Evolutionary conservation across 768 basidiomycete species (phyloP).

Genomic region (Arthromyces matolae): DNA sequence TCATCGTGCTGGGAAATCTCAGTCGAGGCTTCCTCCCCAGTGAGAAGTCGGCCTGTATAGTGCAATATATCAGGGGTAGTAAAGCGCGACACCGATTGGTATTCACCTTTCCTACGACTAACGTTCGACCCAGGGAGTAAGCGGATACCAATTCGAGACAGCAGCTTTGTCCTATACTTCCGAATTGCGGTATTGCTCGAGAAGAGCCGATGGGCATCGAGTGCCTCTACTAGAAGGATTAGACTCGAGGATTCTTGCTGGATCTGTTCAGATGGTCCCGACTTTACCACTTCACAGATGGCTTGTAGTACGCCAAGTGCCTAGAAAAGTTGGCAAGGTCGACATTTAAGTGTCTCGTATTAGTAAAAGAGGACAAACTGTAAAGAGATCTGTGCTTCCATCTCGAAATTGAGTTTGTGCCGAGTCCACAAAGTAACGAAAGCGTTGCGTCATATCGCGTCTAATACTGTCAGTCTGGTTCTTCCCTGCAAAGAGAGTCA

Average conservation of each 20-base stretch:
- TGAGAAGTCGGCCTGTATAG: constrained; percentile 29
- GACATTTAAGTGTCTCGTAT: not conserved
- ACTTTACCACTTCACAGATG: constrained; percentile 67
- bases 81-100: not conserved
- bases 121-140: constrained; percentile 47
- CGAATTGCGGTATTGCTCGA: constrained; percentile 62
- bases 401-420: constrained; percentile 32
- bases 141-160: constrained; percentile 61
- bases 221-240: constrained; percentile 38
- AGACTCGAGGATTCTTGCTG: constrained; percentile 40
- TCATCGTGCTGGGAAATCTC: constrained; percentile 32
- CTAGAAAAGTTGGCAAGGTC: constrained; percentile 32
- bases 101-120: constrained; percentile 41
- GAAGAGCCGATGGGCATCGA: constrained; percentile 40
- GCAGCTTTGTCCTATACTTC: constrained; percentile 64
- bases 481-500: not conserved
- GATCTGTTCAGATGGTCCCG: constrained; percentile 53
- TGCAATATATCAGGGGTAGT: no score
- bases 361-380: constrained; percentile 33
- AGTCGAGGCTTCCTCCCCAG: constrained; percentile 18
- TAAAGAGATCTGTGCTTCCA: constrained; percentile 43
- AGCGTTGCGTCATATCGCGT: constrained; percentile 51
- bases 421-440: constrained; percentile 53
- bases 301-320: constrained; percentile 66
- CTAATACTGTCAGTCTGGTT: constrained; percentile 27